Base-by-base conservation (phyloP, 2,329 filamentous ascomycete species). In the Fusarium sp. region DNA sequence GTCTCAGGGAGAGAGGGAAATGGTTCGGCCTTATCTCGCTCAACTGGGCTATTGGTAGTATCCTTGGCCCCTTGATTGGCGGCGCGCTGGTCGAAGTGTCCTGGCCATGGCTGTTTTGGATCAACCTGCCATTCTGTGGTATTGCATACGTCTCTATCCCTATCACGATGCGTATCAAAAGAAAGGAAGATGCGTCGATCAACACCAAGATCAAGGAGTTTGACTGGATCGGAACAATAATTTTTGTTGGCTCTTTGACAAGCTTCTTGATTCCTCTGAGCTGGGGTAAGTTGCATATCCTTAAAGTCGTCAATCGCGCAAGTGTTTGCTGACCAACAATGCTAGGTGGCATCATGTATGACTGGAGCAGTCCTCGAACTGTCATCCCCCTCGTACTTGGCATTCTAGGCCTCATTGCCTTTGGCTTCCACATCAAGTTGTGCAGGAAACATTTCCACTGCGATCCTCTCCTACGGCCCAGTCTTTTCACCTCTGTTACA, bases 31-130 rank as follows among this genome's bases (percentile, higher is more conserved):
- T 72, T 57, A 72, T 78, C 52, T 80, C 75, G 2, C 74, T 77
- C 23, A 82, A 84, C 75, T 88, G 85, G 87, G 80, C 84, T 3
- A 64, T 89, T 11, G 87, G 87, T 1, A 87, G 87, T 84, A 70
- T 72, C 31, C 52, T 73, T 21, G 70, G 70, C 2, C 66, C 71
- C 9, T 66, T 85, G 23, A 77, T 85, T 35, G 84, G 87, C 8
- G 86, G 85, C 18, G 85, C 81, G 3, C 85, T 88, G 59, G 80
- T 84, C 5, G 79, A 86, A 56, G 78, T 82, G 41, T 77, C 76
- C 2, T 88, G 87, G 88, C 77, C 84, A 11, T 91, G 88, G 88
- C 84, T 90, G 47, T 89, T 90, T 72, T 91, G 82, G 82, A 81
- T 89, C 68, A 90, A 90, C 66, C 76, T 89, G 3, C 87, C 87